Evolutionary conservation across 2,329 filamentous ascomycete species (phyloP).

Genomic region (Xylariaceae sp.): DNA sequence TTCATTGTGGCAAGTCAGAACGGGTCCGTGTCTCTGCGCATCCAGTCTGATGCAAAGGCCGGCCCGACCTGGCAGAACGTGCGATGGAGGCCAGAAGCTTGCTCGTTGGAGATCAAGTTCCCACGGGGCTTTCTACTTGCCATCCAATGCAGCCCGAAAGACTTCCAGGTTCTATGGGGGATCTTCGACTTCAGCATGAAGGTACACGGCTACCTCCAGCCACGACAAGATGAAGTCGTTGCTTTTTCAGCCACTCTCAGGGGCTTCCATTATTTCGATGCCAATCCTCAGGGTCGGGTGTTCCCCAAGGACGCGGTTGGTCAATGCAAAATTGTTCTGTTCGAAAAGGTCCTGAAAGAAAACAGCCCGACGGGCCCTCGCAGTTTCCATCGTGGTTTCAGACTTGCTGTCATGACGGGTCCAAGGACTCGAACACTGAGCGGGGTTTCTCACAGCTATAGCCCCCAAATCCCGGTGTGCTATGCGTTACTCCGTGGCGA

Average conservation of each 20-base stretch:
- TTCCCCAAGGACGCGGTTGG: slow-evolving; percentile 73
- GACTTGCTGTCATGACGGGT: slow-evolving; percentile 72
- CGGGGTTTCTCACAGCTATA: slow-evolving; percentile 65
- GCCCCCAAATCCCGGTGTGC: slow-evolving; percentile 61
- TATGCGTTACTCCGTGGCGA: slow-evolving; percentile 74
- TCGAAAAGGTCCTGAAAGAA: slow-evolving; percentile 64
- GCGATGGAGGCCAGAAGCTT: slow-evolving; percentile 66
- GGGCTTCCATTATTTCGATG: slow-evolving; percentile 76
- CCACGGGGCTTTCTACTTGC: slow-evolving; percentile 70
- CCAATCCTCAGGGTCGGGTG: slow-evolving; percentile 58
- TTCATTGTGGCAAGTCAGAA: slow-evolving; percentile 76
- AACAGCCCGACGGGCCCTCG: slow-evolving; percentile 68
- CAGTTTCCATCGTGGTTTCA: slow-evolving; percentile 71
- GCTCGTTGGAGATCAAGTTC: slow-evolving; percentile 62
- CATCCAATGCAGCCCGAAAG: slow-evolving; percentile 66
- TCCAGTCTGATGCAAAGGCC: slow-evolving; percentile 61
- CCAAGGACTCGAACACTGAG: slow-evolving; percentile 72
- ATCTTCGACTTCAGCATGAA: slow-evolving; percentile 81
- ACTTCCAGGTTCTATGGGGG: slow-evolving; percentile 73
- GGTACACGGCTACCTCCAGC: slow-evolving; percentile 65
- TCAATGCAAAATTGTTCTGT: slow-evolving; percentile 67
- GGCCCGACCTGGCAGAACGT: slow-evolving; percentile 79
- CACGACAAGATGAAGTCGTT: slow-evolving; percentile 62
- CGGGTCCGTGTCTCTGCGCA: slow-evolving; percentile 66
- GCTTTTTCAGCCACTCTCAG: slow-evolving; percentile 65